Conservation (phyloP, 257 asterid genomes). For the Lavandula angustifolia region DNA sequence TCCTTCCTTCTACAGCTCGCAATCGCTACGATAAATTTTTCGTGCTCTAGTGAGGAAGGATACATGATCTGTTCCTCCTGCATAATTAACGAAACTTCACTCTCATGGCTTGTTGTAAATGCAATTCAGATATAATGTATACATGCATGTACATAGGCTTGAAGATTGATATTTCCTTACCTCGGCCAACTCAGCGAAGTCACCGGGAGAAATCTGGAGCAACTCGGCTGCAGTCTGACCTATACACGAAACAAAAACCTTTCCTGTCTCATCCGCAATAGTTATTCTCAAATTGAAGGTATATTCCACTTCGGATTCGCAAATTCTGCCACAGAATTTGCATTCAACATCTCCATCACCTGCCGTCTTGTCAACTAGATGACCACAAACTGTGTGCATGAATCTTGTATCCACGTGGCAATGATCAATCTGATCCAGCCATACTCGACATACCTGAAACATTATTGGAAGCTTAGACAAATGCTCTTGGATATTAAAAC, state of each 20-base stretch:
- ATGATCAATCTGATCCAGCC: slow-evolving; percentile 76
- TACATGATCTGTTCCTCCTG: slow-evolving; percentile 95
- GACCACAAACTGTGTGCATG: slow-evolving; percentile 69
- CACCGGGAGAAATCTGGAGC: slow-evolving; percentile 85
- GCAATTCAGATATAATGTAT: too few species aligned
- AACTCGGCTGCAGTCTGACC: slow-evolving; percentile 92
- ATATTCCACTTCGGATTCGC: slow-evolving; percentile 57
- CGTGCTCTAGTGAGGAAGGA: slow-evolving; percentile 73
- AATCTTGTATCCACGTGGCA: slow-evolving; percentile 68
- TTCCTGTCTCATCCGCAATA: slow-evolving; percentile 67
- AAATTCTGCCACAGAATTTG: slow-evolving; percentile 56
- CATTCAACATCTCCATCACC: slow-evolving; percentile 52
- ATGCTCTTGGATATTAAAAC: not conserved
- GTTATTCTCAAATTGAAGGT: slow-evolving; percentile 64
- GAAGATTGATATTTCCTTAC: slow-evolving; percentile 37
- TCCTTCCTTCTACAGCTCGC: slow-evolving; percentile 52
- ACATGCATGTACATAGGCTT: not conserved
- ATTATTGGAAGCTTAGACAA: not conserved
- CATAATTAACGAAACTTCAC: not conserved
- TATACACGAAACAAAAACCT: slow-evolving; percentile 72
- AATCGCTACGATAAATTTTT: slow-evolving; percentile 62
- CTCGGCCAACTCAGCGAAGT: slow-evolving; percentile 75
- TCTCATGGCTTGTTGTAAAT: too few species aligned
- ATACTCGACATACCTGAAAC: slow-evolving; percentile 76
- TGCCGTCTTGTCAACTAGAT: slow-evolving; percentile 45